These are phyloP conservation scores for Suhomyces pyralidae DNA, from an alignment of 805 yeast genomes.

Conservation along the genomic window DNA sequence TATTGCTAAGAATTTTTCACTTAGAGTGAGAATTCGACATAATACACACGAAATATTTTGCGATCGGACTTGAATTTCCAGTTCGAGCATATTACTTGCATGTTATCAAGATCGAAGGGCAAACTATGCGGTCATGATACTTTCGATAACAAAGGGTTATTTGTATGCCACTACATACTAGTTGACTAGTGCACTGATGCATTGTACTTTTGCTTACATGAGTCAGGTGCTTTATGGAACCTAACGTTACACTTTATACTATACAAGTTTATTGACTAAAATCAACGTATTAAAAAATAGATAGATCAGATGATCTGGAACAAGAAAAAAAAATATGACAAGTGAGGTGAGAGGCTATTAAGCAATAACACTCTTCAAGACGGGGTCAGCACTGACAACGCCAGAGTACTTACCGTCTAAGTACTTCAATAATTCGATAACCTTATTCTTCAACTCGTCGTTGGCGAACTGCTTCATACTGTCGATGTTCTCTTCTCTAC, in stretches of 20 bases:
- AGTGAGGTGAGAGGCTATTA: neutral
- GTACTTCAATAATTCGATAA: slow-evolving; percentile 68
- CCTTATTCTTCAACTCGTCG: slow-evolving; percentile 61
- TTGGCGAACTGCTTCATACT: slow-evolving; percentile 74
- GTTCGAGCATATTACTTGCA: neutral
- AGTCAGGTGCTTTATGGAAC: no score
- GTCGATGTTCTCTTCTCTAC: slow-evolving; percentile 80
- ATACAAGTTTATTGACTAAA: neutral
- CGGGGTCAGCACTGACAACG: slow-evolving; percentile 51
- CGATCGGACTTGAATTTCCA: neutral
- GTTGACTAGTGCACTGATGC: no score
- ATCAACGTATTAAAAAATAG: neutral
- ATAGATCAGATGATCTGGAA: neutral
- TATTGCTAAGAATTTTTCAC: neutral
- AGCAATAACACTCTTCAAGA: slow-evolving; percentile 42
- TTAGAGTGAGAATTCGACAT: neutral
- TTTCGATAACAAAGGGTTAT: no score
- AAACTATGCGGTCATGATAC: no score
- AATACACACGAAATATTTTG: neutral
- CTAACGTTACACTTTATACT: neutral
- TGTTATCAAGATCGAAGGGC: neutral
- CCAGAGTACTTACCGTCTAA: slow-evolving; percentile 66
- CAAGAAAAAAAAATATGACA: neutral
- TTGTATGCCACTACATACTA: no score
- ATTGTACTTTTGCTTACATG: no score